Evolutionary conservation across 805 yeast species (phyloP).

Genomic region (Cyberlindnera euphorbiiphila): DNA sequence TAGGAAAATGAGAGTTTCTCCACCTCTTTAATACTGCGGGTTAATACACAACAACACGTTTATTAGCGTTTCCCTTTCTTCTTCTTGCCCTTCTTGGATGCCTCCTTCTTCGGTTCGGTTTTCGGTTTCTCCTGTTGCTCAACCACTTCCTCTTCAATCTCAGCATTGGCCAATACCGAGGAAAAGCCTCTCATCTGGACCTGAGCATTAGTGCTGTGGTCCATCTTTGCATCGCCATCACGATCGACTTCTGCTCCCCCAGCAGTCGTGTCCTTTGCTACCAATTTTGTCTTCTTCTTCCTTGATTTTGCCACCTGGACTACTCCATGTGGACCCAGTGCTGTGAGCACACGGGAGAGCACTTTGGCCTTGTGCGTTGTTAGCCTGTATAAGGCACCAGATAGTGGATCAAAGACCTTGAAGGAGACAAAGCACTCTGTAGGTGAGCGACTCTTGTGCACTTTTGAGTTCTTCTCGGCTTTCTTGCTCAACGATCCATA

Average conservation of each 20-base stretch:
- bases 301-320: conserved; percentile 24
- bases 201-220: not conserved
- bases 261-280: not conserved
- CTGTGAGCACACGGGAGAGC: conserved; percentile 64
- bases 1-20: too few relatives aligned
- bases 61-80: conserved; percentile 26
- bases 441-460: conserved; percentile 7
- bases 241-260: not conserved
- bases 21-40: not conserved
- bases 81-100: conserved; percentile 24
- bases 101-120: conserved; percentile 4
- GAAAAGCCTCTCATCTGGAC: conserved; percentile 23
- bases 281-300: not conserved
- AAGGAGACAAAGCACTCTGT: conserved; percentile 32
- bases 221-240: too few relatives aligned
- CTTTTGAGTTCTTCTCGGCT: conserved; percentile 7
- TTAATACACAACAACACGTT: not conserved
- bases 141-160: conserved; percentile 19
- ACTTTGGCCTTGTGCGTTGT: conserved; percentile 63
- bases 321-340: conserved; percentile 67
- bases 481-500: conserved; percentile 26
- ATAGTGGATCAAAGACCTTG: conserved; percentile 62
- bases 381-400: conserved; percentile 59
- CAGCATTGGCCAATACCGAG: conserved; percentile 24
- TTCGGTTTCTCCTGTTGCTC: conserved; percentile 4